Base-by-base conservation (phyloP, 176 grass and related monocot species). In the Thalia dealbata region DNA sequence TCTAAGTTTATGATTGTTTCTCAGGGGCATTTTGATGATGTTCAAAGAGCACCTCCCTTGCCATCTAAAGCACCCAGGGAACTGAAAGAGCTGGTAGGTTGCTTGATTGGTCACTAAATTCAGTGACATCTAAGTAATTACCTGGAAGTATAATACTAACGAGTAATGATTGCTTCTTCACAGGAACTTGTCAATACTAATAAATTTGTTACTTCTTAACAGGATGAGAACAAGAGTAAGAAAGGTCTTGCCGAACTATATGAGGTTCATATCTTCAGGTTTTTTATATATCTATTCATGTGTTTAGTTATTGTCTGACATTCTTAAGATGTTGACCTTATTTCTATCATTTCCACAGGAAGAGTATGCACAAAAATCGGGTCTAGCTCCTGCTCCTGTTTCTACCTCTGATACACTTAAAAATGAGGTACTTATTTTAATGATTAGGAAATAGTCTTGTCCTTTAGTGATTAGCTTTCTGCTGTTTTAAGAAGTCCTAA, bases 161-260 rank as follows among this genome's bases (percentile, higher is more conserved):
- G 26, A 54, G 73, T 70, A 30, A 41, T 69, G 56, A 10, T 66
- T 62, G 30, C 25, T 50, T n/a, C n/a, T n/a, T 72, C 28, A 42
- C 41, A 21, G 13, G 71, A 59, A 26, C 13, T 38, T 73, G 29
- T 16, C 25, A 59, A 41, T 26, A 58, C 21, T 41, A 27, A 48
- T 25, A 21, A n/a, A 54, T 16, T 78, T 43, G 15, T 26, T 55
- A 23, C 28, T 30, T 43, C 44, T 79, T 19, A 22, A 73, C 78
- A 97, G 93, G 89, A 97, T 82, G 93, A 97, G 76, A 92, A 67
- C 69, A 97, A 92, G 87, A 97, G 93, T 83, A 90, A 89, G 51
- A 90, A 92, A 81, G 87, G 93, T 61, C 93, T 97, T 64, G 93
- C 85, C 81, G 89, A 97, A 86, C 79, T 92, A 46, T 97, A 92